These are phyloP conservation scores for Starmerella roubikii DNA, from an alignment of 805 yeast species.

Conservation along the genomic window DNA sequence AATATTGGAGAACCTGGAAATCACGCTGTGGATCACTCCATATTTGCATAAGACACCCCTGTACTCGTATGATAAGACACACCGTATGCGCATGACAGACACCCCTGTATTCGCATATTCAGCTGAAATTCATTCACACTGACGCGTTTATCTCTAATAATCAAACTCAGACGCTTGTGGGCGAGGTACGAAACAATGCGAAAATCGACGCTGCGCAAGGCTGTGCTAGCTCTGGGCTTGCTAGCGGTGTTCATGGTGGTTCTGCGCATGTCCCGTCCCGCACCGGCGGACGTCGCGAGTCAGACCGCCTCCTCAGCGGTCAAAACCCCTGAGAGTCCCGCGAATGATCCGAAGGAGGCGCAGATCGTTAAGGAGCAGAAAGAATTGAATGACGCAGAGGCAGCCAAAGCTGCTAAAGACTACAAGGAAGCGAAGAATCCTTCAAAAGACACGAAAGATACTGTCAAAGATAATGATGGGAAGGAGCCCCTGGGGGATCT, in stretches of 20 bases:
- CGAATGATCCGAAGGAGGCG: no score
- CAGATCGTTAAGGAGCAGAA: neutral
- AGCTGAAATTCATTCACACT: no score
- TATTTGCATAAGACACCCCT: no score
- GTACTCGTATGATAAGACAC: no score
- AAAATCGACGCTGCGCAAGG: slow-evolving; percentile 8
- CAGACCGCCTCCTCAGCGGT: neutral
- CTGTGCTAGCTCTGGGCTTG: slow-evolving; percentile 7
- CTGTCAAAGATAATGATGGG: neutral
- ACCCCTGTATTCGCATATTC: no score
- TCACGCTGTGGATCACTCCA: no score
- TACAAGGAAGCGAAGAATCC: neutral
- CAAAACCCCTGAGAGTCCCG: neutral
- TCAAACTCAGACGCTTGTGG: no score
- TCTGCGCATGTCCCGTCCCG: slow-evolving; percentile 8
- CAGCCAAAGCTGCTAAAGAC: neutral
- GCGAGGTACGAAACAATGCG: slow-evolving; percentile 6
- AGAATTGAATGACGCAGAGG: neutral
- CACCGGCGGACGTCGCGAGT: neutral
- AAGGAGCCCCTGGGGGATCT: no score
- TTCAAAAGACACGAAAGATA: no score
- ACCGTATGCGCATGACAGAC: no score
- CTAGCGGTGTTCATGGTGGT: slow-evolving; percentile 10
- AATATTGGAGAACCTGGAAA: no score
- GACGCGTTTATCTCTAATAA: no score